Percentiles rank a stretch among this genome's conserved stretches.
Evolutionary conservation across 2,329 filamentous ascomycete species (phyloP).

Genomic region (Exophiala spinifera): DNA sequence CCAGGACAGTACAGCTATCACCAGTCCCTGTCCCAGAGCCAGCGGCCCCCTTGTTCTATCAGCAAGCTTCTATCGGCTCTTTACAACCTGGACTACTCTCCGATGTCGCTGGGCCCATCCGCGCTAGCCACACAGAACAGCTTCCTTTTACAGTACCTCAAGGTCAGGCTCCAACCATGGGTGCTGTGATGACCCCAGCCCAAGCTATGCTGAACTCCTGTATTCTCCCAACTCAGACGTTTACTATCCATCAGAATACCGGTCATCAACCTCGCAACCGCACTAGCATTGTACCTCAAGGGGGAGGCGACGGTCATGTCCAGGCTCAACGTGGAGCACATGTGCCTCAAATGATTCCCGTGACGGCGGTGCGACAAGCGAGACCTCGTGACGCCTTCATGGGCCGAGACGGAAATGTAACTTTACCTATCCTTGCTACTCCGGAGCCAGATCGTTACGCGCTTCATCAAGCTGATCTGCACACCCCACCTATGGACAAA

Average conservation of each 20-base stretch:
- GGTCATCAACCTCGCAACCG: no score
- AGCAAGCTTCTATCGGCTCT: neutral
- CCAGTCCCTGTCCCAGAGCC: neutral
- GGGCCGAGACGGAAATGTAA: neutral
- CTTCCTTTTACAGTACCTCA: no score
- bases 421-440: constrained; percentile 5
- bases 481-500: constrained; percentile 49
- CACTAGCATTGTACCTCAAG: no score
- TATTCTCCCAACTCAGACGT: no score
- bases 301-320: neutral
- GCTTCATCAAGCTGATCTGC: constrained; percentile 59
- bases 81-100: neutral
- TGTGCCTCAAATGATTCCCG: no score
- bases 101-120: no score
- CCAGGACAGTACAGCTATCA: neutral
- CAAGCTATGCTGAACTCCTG: no score
- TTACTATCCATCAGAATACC: neutral
- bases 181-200: neutral
- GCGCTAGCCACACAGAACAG: no score
- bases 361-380: neutral
- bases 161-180: no score
- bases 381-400: neutral
- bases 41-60: neutral
- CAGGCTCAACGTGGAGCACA: no score
- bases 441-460: constrained; percentile 47